These are phyloP conservation scores for Platanus orientalis DNA, from an alignment of 164 flowering plant genomes.

Conservation along the genomic window DNA sequence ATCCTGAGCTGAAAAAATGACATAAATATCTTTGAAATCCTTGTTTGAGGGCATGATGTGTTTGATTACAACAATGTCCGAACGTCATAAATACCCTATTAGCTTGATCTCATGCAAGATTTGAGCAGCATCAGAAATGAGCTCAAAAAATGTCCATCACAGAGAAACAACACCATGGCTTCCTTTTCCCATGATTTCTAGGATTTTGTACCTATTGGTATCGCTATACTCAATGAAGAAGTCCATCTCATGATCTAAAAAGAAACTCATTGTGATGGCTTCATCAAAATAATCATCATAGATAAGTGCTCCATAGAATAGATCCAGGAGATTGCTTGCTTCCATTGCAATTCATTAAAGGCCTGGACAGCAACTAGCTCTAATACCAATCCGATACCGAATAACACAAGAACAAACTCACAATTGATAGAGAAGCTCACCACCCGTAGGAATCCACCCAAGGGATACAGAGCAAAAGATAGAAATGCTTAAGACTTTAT, in stretches of 20 bases:
- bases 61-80: slow-evolving; percentile 70
- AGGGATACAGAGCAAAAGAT: too few species aligned
- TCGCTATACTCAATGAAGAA: slow-evolving; percentile 67
- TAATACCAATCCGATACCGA: too few species aligned
- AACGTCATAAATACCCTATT: slow-evolving; percentile 57
- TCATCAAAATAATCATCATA: too few species aligned
- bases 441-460: too few species aligned
- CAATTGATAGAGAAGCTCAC: too few species aligned
- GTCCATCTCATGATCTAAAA: slow-evolving; percentile 37
- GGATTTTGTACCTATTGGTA: slow-evolving; percentile 52
- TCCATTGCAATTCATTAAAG: too few species aligned
- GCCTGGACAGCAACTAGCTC: too few species aligned
- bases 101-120: slow-evolving; percentile 65
- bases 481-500: too few species aligned
- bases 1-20: slow-evolving; percentile 77
- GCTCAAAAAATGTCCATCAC: slow-evolving; percentile 69
- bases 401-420: too few species aligned
- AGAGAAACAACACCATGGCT: slow-evolving; percentile 65
- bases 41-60: slow-evolving; percentile 62
- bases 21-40: slow-evolving; percentile 65
- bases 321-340: too few species aligned
- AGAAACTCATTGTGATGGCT: too few species aligned
- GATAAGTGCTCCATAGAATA: too few species aligned
- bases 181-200: slow-evolving; percentile 64
- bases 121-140: slow-evolving; percentile 54